Evolutionary conservation across 2,329 filamentous ascomycete genomes (phyloP), one percentile per base, ranked within the genome.

Genomic region (Colletotrichum tabaci): DNA sequence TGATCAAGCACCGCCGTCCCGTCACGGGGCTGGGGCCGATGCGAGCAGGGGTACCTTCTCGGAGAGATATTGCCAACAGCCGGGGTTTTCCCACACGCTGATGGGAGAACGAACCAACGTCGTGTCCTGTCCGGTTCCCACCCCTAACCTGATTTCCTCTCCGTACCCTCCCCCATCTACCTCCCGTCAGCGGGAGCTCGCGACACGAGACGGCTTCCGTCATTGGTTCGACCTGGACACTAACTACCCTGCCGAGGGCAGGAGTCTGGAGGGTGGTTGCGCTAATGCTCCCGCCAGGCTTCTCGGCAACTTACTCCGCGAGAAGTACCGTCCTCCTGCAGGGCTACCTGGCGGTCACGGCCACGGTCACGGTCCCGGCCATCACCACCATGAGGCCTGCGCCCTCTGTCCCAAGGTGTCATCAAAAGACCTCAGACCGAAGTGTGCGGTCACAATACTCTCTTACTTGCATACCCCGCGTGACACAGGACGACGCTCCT

Each of bases 251-350:
- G 42, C 23, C 23, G 46, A 30, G 23, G 52, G 52, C 35, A 49
- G 58, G 58, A 49, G 42, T 23, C 21, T 23, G 18, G 50, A 53
- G 64, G 49, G 44, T 56, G 61, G 40, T 26, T 52, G 30, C 44
- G 50, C 38, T 46, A 52, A 61, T 46, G 50, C 58, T 57, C 52
- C 50, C 26, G 40, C 49, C 56, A 70, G 60, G 69, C 53, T 56
- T 55, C 26, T 61, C 69, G 69, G 69, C 66, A 70, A 65, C 47
- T 13, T 44, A 18, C 60, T 72, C 69, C 69, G 69, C 16, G 46
- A 60, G 42, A 58, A 18, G 35, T 26, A 16, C 35, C 64, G 47
- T 40, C 52, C 23, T 63, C 38, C 38, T 62, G 30, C 52, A 46
- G 26, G 61, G 30, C 49, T 26, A n/a, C 18, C 63, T 60, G 56